Evolutionary conservation across 225 moss, liverwort and hornwort species (phyloP).

Genomic region (Sphagnum tenellum): DNA sequence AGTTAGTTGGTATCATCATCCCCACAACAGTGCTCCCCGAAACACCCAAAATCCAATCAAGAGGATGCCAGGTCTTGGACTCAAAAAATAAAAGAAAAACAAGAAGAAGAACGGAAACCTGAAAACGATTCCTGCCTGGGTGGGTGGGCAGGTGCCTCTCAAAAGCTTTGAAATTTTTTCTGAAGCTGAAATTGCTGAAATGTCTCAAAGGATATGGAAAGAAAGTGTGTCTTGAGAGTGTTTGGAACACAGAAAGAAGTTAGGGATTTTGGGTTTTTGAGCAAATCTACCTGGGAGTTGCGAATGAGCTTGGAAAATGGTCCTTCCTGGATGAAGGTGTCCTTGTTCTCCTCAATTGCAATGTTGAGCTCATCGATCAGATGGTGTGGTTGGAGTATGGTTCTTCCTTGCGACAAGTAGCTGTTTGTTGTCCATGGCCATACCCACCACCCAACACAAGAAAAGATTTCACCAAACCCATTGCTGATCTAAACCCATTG

Average conservation of each 20-base stretch:
- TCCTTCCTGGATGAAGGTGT: conserved; percentile 38
- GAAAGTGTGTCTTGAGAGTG: not conserved
- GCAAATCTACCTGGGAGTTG: conserved; percentile 49
- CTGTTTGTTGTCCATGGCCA: conserved; percentile 16
- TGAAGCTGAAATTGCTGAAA: not conserved
- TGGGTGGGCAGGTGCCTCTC: too few relatives aligned
- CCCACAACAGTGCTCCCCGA: not conserved
- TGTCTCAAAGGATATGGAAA: not conserved
- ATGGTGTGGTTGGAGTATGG: conserved; percentile 73
- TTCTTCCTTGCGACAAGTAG: conserved; percentile 50
- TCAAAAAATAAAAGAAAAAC: not conserved
- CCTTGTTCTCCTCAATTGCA: conserved; percentile 21
- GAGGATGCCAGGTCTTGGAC: not conserved
- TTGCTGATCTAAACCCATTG: too few relatives aligned
- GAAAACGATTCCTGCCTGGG: not conserved
- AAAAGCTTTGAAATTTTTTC: too few relatives aligned
- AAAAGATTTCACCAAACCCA: not conserved
- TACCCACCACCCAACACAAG: not conserved
- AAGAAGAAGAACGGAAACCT: not conserved
- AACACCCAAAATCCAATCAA: not conserved
- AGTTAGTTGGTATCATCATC: not conserved
- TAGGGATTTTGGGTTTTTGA: not conserved
- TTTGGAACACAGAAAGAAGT: not conserved
- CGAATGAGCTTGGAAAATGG: conserved; percentile 48
- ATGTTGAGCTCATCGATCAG: conserved; percentile 46